phyloP scores from a whole-genome alignment of 78 protist species.

The Dictyostelium brefeldianum region DNA sequence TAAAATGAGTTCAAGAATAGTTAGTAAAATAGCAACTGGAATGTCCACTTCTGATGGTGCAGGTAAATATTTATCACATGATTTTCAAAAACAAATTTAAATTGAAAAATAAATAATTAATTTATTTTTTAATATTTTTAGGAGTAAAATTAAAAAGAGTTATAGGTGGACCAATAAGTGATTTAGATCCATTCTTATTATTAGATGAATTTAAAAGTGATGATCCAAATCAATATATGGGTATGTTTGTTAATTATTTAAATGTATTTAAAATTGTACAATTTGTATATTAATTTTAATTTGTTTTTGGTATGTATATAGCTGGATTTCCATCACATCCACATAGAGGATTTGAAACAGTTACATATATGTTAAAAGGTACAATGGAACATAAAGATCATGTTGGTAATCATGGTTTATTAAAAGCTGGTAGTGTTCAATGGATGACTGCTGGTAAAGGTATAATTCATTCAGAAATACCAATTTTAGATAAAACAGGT shows the following conservation, averaged over 20 bases:
- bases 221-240: neutral
- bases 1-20: constrained; percentile 7
- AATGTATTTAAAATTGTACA: no score
- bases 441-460: constrained; percentile 95
- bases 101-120: no score
- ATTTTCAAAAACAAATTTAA: no score
- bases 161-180: constrained; percentile 44
- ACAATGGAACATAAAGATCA: constrained; percentile 82
- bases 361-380: constrained; percentile 89
- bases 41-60: constrained; percentile 24
- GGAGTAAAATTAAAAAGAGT: constrained; percentile 62
- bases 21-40: constrained; percentile 9
- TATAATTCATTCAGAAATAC: constrained; percentile 88
- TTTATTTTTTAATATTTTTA: neutral
- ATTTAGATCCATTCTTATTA: constrained; percentile 81
- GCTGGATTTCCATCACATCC: constrained; percentile 92
- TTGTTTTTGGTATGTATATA: no score
- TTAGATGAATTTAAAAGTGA: constrained; percentile 77
- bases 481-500: neutral
- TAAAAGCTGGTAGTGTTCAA: constrained; percentile 73
- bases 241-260: no score
- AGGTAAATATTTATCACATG: neutral
- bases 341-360: constrained; percentile 92
- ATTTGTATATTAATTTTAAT: constrained; percentile 14
- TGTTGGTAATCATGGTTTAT: constrained; percentile 75